Base-by-base conservation (phyloP, 2,329 filamentous ascomycete species). In the Neopestalotiopsis rosae region DNA sequence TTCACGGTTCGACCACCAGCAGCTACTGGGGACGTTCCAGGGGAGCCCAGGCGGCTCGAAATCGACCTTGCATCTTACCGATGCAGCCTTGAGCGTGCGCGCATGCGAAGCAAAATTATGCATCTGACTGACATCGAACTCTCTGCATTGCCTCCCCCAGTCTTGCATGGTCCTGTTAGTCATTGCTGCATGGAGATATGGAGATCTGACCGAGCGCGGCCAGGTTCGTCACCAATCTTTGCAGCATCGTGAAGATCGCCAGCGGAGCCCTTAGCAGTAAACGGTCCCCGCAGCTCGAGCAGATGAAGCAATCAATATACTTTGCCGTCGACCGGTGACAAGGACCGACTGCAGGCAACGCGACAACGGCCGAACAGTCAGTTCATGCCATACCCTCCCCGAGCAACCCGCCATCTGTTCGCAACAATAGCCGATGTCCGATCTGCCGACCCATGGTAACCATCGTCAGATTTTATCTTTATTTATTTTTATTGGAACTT, bases 301-400 rank as follows among this genome's bases (percentile, higher is more conserved):
- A 20, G n/a, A 52, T 52, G 45, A 52, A 52, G 45, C 45, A 52
- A 52, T n/a, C 45, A 52, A 52, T 52, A 52, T 52, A 52, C 45
- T 52, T 52, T 52, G 14, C 45, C 45, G n/a, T 52, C 45, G 17
- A 52, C 45, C 45, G 45, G 45, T 52, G 45, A 52, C 45, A 52
- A 52, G 45, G 45, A n/a, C 45, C 45, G 45, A 52, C n/a, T 52
- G 45, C 45, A 24, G 45, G 14, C 17, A 52, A 17, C 9, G 34
- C 34, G 34, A 38, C 34, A n/a, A 52, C 45, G 45, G 45, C n/a
- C 45, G 45, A 52, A 52, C 45, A 52, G 45, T n/a, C 45, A 52
- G 45, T 52, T 52, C 45, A 20, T 52, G 17, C 7, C 24, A 28
- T 3, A 28, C 24, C 24, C 17, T 6, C 45, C n/a, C 45, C 45